These are phyloP conservation scores for Hypoxylon trugodes DNA, from an alignment of 495 filamentous ascomycete species.

Conservation along the genomic window DNA sequence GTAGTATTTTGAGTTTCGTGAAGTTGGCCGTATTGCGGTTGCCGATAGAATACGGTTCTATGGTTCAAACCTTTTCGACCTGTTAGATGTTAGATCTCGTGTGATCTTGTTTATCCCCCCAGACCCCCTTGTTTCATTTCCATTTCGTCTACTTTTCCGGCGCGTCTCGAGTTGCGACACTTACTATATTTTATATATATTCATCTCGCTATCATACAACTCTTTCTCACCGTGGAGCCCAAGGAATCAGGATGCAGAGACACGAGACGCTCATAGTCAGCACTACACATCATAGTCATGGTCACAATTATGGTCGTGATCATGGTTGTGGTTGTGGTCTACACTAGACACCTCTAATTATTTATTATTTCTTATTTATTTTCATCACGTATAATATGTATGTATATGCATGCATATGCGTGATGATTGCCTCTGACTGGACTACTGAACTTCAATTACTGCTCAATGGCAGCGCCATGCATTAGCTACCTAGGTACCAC, in stretches of 20 bases:
- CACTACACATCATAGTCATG: too few species aligned
- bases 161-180: conserved; percentile 27
- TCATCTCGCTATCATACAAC: background rate
- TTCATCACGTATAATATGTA: conserved; percentile 7
- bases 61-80: conserved; percentile 8
- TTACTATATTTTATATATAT: background rate
- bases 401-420: conserved; percentile 14
- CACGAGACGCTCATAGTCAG: conserved; percentile 5
- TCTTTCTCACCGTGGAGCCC: too few species aligned
- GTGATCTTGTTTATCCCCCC: conserved; percentile 10
- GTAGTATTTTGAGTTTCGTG: too few species aligned
- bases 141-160: conserved; percentile 13
- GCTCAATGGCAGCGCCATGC: conserved; percentile 21
- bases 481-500: background rate
- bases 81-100: background rate
- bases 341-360: background rate
- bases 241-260: conserved; percentile 14
- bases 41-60: conserved; percentile 1
- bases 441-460: background rate
- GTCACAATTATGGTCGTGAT: too few species aligned
- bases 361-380: conserved; percentile 14
- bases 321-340: too few species aligned
- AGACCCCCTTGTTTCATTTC: conserved; percentile 27
- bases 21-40: background rate
- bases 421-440: background rate